These are phyloP conservation scores for Metschnikowia drakensbergensis DNA, from an alignment of 805 yeast species.

Conservation along the genomic window DNA sequence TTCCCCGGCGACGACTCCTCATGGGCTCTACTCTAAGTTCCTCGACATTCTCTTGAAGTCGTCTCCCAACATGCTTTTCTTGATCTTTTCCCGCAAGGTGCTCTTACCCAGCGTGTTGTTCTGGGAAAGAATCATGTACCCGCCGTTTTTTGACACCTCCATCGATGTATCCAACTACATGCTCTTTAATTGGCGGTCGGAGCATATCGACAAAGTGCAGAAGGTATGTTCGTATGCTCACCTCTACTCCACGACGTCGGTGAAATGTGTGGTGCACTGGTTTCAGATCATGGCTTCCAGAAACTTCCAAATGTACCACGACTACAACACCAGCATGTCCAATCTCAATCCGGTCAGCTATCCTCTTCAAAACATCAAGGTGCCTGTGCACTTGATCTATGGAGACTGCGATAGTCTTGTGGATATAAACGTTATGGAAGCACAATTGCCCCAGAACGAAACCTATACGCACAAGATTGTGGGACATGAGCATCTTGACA, in stretches of 20 bases:
- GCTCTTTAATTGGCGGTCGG: slow-evolving; percentile 76
- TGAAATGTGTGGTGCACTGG: slow-evolving; percentile 66
- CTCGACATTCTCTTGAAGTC: slow-evolving; percentile 72
- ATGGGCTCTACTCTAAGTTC: slow-evolving; percentile 71
- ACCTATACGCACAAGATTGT: slow-evolving; percentile 55
- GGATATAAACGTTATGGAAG: slow-evolving; percentile 73
- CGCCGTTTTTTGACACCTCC: slow-evolving; percentile 65
- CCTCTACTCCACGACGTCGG: slow-evolving; percentile 86
- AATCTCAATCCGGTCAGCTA: slow-evolving; percentile 36
- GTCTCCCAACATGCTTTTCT: slow-evolving; percentile 67
- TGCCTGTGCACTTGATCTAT: slow-evolving; percentile 76
- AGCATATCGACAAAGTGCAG: slow-evolving; percentile 67
- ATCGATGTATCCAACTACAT: slow-evolving; percentile 68
- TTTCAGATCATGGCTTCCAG: slow-evolving; percentile 52
- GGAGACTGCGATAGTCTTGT: slow-evolving; percentile 81
- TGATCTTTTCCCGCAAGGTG: slow-evolving; percentile 70
- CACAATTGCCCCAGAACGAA: slow-evolving; percentile 54
- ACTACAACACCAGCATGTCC: slow-evolving; percentile 25
- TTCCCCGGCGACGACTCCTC: slow-evolving; percentile 93
- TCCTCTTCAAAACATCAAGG: slow-evolving; percentile 37
- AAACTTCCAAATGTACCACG: slow-evolving; percentile 85
- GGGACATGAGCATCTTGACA: slow-evolving; percentile 85
- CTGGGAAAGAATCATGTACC: slow-evolving; percentile 77
- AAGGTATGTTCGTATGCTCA: slow-evolving; percentile 81
- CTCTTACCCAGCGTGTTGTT: slow-evolving; percentile 72